Conservation (phyloP, 257 asterid species). For the Rhazya stricta region DNA sequence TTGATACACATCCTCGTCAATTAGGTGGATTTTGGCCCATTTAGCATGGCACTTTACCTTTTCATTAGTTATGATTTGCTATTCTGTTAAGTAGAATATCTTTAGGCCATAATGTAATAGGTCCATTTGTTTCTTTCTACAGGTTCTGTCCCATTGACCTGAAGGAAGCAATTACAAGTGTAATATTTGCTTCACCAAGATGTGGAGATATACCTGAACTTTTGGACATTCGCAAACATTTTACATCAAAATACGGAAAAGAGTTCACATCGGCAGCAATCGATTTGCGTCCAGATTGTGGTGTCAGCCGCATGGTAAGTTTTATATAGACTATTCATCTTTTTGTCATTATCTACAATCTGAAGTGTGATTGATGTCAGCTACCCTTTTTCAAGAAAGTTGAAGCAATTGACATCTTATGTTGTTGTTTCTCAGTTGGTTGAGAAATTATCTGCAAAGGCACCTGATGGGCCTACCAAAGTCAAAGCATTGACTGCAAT, state of each 20-base stretch:
- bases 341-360: not conserved
- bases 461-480: conserved; percentile 83
- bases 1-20: not conserved
- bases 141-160: conserved; percentile 92
- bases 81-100: not conserved
- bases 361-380: not conserved
- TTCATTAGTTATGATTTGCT: not conserved
- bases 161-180: conserved; percentile 90
- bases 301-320: conserved; percentile 89
- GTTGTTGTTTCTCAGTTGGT: conserved; percentile 54
- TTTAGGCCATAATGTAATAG: not conserved
- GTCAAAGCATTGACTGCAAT: conserved; percentile 52
- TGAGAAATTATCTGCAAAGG: conserved; percentile 79
- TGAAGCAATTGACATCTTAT: not conserved
- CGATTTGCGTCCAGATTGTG: conserved; percentile 89
- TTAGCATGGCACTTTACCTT: not conserved
- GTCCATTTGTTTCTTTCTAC: conserved; percentile 23
- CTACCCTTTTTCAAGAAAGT: not conserved
- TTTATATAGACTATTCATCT: conserved; percentile 14
- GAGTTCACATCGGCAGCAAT: conserved; percentile 72
- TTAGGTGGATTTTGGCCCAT: not conserved
- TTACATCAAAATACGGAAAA: conserved; percentile 83
- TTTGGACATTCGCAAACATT: conserved; percentile 64
- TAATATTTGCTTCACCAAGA: conserved; percentile 86
- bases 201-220: conserved; percentile 97